Evolutionary conservation across 2,329 filamentous ascomycete species (phyloP), one percentile per base, ranked within the genome.

Genomic region (Dothideomycetidae sp.): DNA sequence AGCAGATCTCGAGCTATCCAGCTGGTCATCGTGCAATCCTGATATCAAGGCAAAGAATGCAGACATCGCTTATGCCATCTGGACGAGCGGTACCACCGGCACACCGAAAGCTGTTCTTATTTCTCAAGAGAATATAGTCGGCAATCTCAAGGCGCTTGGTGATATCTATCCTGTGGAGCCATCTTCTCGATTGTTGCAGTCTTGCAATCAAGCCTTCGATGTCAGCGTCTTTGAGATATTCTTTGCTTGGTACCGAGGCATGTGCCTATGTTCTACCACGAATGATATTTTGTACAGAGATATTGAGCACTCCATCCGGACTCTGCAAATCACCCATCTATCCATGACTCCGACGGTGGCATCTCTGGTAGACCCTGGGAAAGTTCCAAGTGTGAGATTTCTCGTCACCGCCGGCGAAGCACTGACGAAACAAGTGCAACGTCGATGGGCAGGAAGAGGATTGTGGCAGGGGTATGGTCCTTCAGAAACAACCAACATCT

Each of bases 161-260:
- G 60, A 65, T 2, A 60, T 81, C 0, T 93, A 92, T 50, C 79
- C 81, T 0, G 60, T 62, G 0, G 51, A 58, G 2, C 41, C 52
- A 1, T 54, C 53, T 1, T 70, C 75, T 1, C 70, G 75, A n/a
- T 62, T 93, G 19, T 62, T 93, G 0, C 85, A 93, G 55, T 74
- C 81, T 2, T 92, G 81, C 50, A 88, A 82, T 0, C 81, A 85
- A 50, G 79, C 78, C 0, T 93, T 92, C 51, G 82, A 92, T 50
- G 70, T 92, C 2, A 92, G 83, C 0, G 80, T 92, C 0, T 92
- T 92, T 52, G 85, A 93, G 50, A 86, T 92, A 10, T 88, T 93
- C 53, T 92, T 83, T 48, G 66, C 83, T 0, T 92, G 84, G 79
- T 70, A 71, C 32, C 67, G 68, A 21, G 83, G 83, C 3, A 82